Evolutionary conservation across 495 filamentous ascomycete genomes (phyloP).

Genomic region (Chaetomium cochliodes): DNA sequence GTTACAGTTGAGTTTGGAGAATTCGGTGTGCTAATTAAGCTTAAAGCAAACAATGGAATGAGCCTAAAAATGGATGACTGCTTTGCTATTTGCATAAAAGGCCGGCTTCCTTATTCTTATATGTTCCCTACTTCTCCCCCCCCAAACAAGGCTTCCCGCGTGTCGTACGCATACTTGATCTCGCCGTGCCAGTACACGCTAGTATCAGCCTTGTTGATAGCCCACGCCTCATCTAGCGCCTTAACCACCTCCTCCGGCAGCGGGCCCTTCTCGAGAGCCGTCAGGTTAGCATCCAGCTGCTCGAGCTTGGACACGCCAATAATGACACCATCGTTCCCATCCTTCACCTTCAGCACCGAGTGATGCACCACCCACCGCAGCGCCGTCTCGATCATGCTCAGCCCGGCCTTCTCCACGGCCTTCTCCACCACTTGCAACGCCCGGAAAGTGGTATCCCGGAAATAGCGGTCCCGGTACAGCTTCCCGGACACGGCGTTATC

Average conservation of each 20-base stretch:
- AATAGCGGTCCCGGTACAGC: constrained; percentile 77
- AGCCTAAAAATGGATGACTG: too few relatives aligned
- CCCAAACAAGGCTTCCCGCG: constrained; percentile 62
- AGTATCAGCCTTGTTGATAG: constrained; percentile 62
- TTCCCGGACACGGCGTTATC: constrained; percentile 53
- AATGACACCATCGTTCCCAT: constrained; percentile 77
- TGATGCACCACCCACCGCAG: constrained; percentile 80
- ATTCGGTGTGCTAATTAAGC: too few relatives aligned
- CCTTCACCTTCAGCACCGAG: constrained; percentile 69
- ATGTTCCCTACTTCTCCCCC: constrained; percentile 31
- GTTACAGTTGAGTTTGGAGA: too few relatives aligned
- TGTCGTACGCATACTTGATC: constrained; percentile 73
- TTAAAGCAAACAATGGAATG: background rate
- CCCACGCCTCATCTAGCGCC: constrained; percentile 76
- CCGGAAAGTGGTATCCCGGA: constrained; percentile 73
- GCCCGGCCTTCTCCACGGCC: constrained; percentile 67
- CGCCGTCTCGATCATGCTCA: constrained; percentile 81
- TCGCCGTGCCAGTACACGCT: constrained; percentile 75
- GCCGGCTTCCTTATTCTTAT: too few relatives aligned
- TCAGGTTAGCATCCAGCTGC: constrained; percentile 74
- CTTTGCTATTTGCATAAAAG: too few relatives aligned
- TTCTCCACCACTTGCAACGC: constrained; percentile 72
- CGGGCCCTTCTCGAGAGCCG: constrained; percentile 79
- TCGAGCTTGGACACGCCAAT: constrained; percentile 73
- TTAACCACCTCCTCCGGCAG: constrained; percentile 80